These are phyloP conservation scores for Aspergillus hancockii DNA, from an alignment of 495 filamentous ascomycete genomes.

Conservation along the genomic window DNA sequence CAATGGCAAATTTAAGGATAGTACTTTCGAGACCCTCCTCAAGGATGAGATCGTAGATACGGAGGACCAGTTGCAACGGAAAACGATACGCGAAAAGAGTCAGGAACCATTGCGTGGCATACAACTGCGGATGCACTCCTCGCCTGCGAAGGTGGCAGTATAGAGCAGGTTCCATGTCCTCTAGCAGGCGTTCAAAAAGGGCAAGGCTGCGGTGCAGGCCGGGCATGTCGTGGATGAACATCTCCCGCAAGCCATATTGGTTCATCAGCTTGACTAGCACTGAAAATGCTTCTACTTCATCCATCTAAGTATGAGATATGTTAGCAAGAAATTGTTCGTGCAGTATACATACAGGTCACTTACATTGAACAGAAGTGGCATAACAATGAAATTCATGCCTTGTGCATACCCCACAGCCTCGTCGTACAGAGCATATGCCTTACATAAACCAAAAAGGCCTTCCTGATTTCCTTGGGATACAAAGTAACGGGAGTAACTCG, in stretches of 20 bases:
- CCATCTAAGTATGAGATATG: slow-evolving; percentile 63
- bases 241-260: slow-evolving; percentile 86
- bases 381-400: slow-evolving; percentile 97
- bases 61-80: slow-evolving; percentile 90
- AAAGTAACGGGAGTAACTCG: slow-evolving; percentile 93
- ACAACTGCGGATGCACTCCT: slow-evolving; percentile 85
- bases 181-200: slow-evolving; percentile 91
- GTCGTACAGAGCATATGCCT: slow-evolving; percentile 96
- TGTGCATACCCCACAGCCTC: slow-evolving; percentile 95
- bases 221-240: slow-evolving; percentile 96
- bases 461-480: slow-evolving; percentile 89
- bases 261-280: slow-evolving; percentile 95
- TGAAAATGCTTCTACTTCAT: slow-evolving; percentile 94
- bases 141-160: slow-evolving; percentile 93
- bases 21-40: slow-evolving; percentile 89
- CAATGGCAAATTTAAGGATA: slow-evolving; percentile 90
- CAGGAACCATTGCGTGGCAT: slow-evolving; percentile 98
- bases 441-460: slow-evolving; percentile 90
- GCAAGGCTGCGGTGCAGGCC: slow-evolving; percentile 91
- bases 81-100: slow-evolving; percentile 99
- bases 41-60: slow-evolving; percentile 95
- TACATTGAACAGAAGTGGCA: slow-evolving; percentile 96
- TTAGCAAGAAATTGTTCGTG: neutral
- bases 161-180: slow-evolving; percentile 90
- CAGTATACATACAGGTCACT: slow-evolving; percentile 28